phyloP scores from a whole-genome alignment of 495 filamentous ascomycete genomes.

The Tuber borchii region DNA sequence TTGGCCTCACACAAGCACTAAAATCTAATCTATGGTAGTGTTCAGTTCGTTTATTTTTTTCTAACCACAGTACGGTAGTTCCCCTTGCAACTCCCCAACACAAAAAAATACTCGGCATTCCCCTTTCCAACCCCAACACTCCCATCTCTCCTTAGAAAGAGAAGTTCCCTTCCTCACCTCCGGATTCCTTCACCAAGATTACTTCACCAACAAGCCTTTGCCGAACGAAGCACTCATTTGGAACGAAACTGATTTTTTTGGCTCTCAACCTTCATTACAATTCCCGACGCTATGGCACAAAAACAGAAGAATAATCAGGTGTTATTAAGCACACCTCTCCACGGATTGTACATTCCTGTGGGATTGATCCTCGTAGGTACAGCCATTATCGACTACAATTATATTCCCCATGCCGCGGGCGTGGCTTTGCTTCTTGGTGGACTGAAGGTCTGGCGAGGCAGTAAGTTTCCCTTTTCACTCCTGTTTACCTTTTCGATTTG shows the following conservation, averaged over 20 bases:
- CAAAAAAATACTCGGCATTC: not conserved
- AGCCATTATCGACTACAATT: constrained; percentile 71
- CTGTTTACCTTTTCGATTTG: not conserved
- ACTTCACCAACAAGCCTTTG: not conserved
- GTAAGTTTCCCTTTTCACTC: constrained; percentile 46
- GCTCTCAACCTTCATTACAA: not conserved
- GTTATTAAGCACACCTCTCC: constrained; percentile 47
- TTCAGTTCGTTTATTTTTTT: too few species aligned
- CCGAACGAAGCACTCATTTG: not conserved
- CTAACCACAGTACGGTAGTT: too few species aligned
- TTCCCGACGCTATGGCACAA: constrained; percentile 11
- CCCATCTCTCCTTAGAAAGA: not conserved
- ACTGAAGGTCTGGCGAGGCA: constrained; percentile 56
- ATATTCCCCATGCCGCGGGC: constrained; percentile 62
- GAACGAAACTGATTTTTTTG: not conserved
- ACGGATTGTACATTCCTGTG: constrained; percentile 79
- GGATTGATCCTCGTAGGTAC: constrained; percentile 69
- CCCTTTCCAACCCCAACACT: not conserved
- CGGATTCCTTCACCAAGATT: too few species aligned
- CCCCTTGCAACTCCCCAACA: not conserved
- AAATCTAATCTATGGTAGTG: not conserved
- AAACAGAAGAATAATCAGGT: constrained; percentile 27
- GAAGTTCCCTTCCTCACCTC: not conserved
- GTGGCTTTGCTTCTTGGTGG: constrained; percentile 55
- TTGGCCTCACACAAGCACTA: not conserved